Base-by-base conservation (phyloP, 306 rosid genomes). In the Cicer bijugum region DNA sequence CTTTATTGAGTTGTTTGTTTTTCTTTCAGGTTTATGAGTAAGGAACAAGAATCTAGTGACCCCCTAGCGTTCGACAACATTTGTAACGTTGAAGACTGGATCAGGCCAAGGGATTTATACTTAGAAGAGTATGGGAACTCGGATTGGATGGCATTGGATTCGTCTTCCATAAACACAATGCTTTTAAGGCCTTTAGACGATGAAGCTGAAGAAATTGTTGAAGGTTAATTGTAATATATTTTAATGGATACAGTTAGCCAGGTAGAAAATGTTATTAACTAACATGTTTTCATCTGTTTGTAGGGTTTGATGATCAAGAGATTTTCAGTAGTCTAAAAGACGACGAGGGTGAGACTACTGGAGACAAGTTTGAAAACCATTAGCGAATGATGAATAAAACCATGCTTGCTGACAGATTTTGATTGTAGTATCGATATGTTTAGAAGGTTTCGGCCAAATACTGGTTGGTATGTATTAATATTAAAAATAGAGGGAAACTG, bases 301-400 rank as follows among this genome's bases (percentile, higher is more conserved):
- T 81, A 93, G 98, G 93, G 65, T 93, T 88, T 75, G 87, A 91
- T 77, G 98, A 93, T 72, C 58, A 57, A 59, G 97, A 91, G 80
- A 86, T 91, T 76, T 85, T 89, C 79, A 67, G 71, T 40, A 57
- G 67, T 58, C 78, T 10, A 43, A 87, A 87, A 81, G 89, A 87
- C n/a, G 70, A 73, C 0, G 96, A 88, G 80, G 86, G 80, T 58
- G 90, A 85, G 51, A 80, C 71, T 64, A 23, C 61, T 2, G 83
- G 84, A 83, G 90, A 82, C 69, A 82, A 80, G 76, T 78, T 71
- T 33, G 77, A 62, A 57, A 67, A 68, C 77, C 85, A 75, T 43
- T 82, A 87, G 80, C 9, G 9, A 59, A 60, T 9, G 79, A 78
- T 69, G 68, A 52, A 58, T 52, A 65, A 78, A 74, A 35, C 58